A percentile compares a stretch with the other conserved stretches of the same genome.
These are phyloP conservation scores for Aspergillus niger DNA, from an alignment of 2,329 filamentous ascomycete genomes.

Conservation along the genomic window DNA sequence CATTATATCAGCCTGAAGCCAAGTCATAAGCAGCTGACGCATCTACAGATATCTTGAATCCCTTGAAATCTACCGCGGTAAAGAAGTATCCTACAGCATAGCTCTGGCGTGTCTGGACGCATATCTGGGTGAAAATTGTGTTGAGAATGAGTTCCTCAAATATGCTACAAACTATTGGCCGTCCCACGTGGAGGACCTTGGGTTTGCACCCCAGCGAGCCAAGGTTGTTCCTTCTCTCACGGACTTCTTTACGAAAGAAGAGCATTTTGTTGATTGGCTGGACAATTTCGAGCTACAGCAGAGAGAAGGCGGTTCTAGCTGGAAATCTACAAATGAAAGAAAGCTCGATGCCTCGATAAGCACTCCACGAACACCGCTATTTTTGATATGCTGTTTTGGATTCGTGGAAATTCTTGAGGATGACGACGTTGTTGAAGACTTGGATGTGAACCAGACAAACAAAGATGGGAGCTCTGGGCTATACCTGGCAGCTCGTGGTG, in stretches of 20 bases:
- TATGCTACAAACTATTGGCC: neutral
- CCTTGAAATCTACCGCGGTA: neutral
- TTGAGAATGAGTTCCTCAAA: neutral
- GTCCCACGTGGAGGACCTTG: neutral
- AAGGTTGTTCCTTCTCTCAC: neutral
- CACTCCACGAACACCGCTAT: neutral
- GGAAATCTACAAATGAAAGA: neutral
- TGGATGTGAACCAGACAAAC: neutral
- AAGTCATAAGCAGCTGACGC: neutral
- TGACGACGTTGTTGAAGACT: neutral
- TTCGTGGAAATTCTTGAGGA: neutral
- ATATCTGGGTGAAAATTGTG: neutral
- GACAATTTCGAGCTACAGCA: neutral
- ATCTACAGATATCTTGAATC: neutral
- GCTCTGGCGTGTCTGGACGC: neutral
- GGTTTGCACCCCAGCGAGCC: neutral
- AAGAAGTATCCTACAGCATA: neutral
- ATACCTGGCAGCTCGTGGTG: neutral
- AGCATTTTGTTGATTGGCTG: neutral
- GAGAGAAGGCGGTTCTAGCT: neutral
- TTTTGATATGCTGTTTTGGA: neutral
- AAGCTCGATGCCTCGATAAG: neutral
- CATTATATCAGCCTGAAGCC: neutral
- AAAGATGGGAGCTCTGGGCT: neutral
- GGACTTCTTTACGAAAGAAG: neutral